Evolutionary conservation across 306 rosid species (phyloP), one percentile per base, ranked within the genome.

Genomic region (Vicia sativa): DNA sequence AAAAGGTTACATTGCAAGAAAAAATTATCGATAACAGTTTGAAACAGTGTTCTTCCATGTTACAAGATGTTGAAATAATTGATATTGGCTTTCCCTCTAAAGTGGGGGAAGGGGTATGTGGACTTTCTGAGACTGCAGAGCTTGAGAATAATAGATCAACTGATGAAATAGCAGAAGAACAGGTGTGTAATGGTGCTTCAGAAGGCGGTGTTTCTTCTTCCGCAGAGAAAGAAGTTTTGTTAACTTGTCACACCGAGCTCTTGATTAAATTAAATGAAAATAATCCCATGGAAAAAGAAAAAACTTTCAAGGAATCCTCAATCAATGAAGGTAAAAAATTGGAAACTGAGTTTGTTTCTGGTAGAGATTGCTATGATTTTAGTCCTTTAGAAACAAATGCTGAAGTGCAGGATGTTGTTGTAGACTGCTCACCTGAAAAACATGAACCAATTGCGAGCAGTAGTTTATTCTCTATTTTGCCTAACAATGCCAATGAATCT

Each of bases 1-100:
- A 80, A 49, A 87, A 74, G 59, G 80, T 25, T 49, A 60, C 73
- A 37, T 44, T 81, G 65, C 78, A 72, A 58, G 84, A 62, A 62
- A 74, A 55, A 70, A 45, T 61, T 23, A 25, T 14, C 11, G 62
- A 70, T 73, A 79, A 75, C 57, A 79, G 68, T 68, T 67, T 80
- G 61, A 81, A 78, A 61, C 83, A 70, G 25, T 70, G 78, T 67
- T 75, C 89, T 70, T n/a, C 75, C 29, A 14, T 35, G 50, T 48
- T 67, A 19, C 68, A 14, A 55, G 79, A 76, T 49, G 62, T 10
- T 68, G 81, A 67, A 71, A 57, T 70, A 67, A 68, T 65, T 76
- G 77, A 76, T 19, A 67, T 67, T 38, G 53, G 41, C 39, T 65
- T 53, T 73, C 74, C 23, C 58, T 65, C 72, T 11, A 63, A 75